Conservation (phyloP, 495 filamentous ascomycete species). For the Annulohypoxylon maeteangense region DNA sequence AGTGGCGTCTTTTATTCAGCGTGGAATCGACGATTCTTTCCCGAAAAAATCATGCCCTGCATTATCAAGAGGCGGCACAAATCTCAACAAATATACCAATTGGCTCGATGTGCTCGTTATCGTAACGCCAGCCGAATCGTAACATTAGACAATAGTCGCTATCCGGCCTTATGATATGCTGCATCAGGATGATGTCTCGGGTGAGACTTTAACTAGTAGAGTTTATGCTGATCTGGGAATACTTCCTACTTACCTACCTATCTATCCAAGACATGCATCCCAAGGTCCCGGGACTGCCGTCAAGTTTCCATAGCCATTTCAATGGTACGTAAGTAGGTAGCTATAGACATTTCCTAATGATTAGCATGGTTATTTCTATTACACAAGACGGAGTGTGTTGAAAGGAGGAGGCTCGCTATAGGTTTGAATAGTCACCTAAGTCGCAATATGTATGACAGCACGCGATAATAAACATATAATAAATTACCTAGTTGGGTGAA, state of each 20-base stretch:
- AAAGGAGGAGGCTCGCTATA: no score
- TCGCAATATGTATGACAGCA: no score
- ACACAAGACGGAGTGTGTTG: no score
- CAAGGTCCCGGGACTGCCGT: not conserved
- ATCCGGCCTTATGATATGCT: not conserved
- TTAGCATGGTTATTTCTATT: no score
- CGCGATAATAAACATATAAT: no score
- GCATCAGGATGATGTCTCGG: not conserved
- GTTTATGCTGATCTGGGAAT: not conserved
- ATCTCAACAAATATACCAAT: not conserved
- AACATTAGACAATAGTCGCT: not conserved
- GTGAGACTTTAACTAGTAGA: not conserved
- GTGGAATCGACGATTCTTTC: not conserved
- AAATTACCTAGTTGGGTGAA: no score
- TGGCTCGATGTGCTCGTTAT: not conserved
- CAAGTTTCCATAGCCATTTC: not conserved
- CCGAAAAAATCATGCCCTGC: not conserved
- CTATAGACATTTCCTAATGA: no score
- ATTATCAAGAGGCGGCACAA: not conserved
- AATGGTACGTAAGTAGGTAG: not conserved
- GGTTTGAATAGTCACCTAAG: no score
- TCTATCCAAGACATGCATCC: not conserved
- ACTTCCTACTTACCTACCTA: not conserved
- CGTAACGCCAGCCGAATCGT: not conserved
- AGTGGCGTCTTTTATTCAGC: not conserved